Evolutionary conservation across 805 yeast species (phyloP).

Genomic region (Ogataea pini): DNA sequence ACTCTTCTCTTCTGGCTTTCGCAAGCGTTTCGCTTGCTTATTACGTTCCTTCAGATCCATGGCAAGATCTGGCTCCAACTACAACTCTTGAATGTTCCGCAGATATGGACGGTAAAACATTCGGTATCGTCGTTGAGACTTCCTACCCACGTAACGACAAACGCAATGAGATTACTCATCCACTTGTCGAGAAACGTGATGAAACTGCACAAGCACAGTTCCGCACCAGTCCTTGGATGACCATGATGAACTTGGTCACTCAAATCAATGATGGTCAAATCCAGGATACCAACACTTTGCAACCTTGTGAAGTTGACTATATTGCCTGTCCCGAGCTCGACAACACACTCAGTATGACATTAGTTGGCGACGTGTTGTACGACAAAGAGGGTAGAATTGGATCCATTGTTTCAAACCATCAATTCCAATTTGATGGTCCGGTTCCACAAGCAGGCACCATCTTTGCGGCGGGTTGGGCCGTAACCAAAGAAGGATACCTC

Average conservation of each 20-base stretch:
- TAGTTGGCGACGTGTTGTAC: slow-evolving; percentile 2
- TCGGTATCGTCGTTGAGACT: slow-evolving; percentile 3
- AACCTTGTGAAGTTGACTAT: slow-evolving; percentile 2
- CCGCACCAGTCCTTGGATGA: slow-evolving; percentile 7
- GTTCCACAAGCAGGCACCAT: slow-evolving; percentile 6
- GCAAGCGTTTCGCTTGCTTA: neutral
- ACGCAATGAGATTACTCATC: neutral
- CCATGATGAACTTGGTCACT: slow-evolving; percentile 5
- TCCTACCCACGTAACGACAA: neutral
- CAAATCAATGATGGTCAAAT: slow-evolving; percentile 3
- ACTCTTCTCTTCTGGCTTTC: neutral
- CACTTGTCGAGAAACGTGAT: neutral
- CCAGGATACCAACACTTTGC: slow-evolving; percentile 5
- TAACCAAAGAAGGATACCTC: slow-evolving; percentile 3
- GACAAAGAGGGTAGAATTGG: slow-evolving; percentile 6
- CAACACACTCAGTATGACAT: slow-evolving; percentile 4
- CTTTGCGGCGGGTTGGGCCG: slow-evolving; percentile 6
- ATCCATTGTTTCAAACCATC: slow-evolving; percentile 4
- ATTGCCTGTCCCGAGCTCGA: slow-evolving; percentile 3
- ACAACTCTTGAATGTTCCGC: neutral
- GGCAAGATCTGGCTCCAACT: slow-evolving; percentile 1
- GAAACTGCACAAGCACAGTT: neutral
- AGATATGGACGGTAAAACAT: slow-evolving; percentile 2
- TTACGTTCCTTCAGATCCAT: slow-evolving; percentile 4
- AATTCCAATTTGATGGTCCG: slow-evolving; percentile 4